phyloP scores from a whole-genome alignment of 1,139 yeast species.

The Arxiozyma slooffiae region DNA sequence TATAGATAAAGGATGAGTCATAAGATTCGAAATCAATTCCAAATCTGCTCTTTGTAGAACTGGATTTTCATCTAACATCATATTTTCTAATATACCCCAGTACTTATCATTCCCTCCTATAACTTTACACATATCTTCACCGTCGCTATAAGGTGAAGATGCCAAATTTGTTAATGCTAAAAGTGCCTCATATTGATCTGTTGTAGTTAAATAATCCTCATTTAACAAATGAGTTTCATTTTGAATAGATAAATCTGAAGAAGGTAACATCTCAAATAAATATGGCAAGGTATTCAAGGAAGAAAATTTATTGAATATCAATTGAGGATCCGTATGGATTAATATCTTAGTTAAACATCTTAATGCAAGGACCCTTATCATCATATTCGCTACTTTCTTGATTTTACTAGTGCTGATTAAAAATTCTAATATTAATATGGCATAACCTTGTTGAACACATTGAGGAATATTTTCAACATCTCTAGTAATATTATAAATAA shows the following conservation, averaged over 20 bases:
- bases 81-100: slow-evolving; percentile 34
- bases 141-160: slow-evolving; percentile 31
- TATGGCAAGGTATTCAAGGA: slow-evolving; percentile 26
- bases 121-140: slow-evolving; percentile 28
- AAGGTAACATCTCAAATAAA: slow-evolving; percentile 24
- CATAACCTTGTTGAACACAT: slow-evolving; percentile 26
- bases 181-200: slow-evolving; percentile 38
- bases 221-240: slow-evolving; percentile 6
- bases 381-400: slow-evolving; percentile 2
- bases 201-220: slow-evolving; percentile 12
- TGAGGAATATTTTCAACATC: slow-evolving; percentile 12
- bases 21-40: slow-evolving; percentile 26
- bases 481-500: slow-evolving; percentile 23
- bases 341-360: slow-evolving; percentile 23
- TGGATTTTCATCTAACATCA: slow-evolving; percentile 28
- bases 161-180: slow-evolving; percentile 43
- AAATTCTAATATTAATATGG: slow-evolving; percentile 19
- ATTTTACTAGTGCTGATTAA: slow-evolving; percentile 12
- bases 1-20: slow-evolving; percentile 25
- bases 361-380: slow-evolving; percentile 18
- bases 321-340: slow-evolving; percentile 22
- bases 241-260: slow-evolving; percentile 3
- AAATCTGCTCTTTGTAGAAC: slow-evolving; percentile 25
- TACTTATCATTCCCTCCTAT: slow-evolving; percentile 29
- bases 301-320: slow-evolving; percentile 26